Evolutionary conservation across 805 yeast species (phyloP).

Genomic region (Yueomyces sp.): DNA sequence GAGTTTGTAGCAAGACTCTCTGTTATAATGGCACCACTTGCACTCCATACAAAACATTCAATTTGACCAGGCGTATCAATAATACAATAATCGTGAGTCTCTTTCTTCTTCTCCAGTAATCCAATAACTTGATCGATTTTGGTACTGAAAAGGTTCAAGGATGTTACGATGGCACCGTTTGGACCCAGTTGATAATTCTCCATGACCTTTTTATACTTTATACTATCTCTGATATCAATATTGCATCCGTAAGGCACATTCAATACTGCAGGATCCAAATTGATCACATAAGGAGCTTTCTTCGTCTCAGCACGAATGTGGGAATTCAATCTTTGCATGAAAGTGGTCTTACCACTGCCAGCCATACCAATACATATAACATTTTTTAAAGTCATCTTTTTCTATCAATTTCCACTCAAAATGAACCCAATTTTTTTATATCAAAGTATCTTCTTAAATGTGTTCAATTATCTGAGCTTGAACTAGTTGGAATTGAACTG

Average conservation of each 20-base stretch:
- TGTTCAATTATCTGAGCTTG: no score
- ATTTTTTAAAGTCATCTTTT: slow-evolving; percentile 26
- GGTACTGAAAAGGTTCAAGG: slow-evolving; percentile 81
- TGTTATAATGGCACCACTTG: slow-evolving; percentile 91
- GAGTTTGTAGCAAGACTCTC: slow-evolving; percentile 92
- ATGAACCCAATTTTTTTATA: neutral
- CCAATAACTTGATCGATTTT: slow-evolving; percentile 91
- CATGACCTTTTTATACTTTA: slow-evolving; percentile 93
- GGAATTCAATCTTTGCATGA: slow-evolving; percentile 87
- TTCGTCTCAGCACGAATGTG: slow-evolving; percentile 62
- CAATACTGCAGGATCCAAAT: slow-evolving; percentile 91
- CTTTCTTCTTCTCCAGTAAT: slow-evolving; percentile 63
- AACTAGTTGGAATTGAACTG: no score
- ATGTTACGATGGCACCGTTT: slow-evolving; percentile 95
- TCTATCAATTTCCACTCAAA: neutral
- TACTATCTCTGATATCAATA: slow-evolving; percentile 91
- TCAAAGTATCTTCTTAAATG: neutral
- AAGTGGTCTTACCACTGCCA: slow-evolving; percentile 91
- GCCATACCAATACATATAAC: slow-evolving; percentile 54
- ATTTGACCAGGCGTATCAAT: slow-evolving; percentile 98
- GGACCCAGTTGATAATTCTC: slow-evolving; percentile 92
- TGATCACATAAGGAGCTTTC: slow-evolving; percentile 75
- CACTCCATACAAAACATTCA: slow-evolving; percentile 97
- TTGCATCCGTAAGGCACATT: slow-evolving; percentile 90
- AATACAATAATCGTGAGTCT: slow-evolving; percentile 51